Evolutionary conservation across 805 yeast species (phyloP), one percentile per base, ranked within the genome.

Genomic region (Sugiyamaella marilandica): DNA sequence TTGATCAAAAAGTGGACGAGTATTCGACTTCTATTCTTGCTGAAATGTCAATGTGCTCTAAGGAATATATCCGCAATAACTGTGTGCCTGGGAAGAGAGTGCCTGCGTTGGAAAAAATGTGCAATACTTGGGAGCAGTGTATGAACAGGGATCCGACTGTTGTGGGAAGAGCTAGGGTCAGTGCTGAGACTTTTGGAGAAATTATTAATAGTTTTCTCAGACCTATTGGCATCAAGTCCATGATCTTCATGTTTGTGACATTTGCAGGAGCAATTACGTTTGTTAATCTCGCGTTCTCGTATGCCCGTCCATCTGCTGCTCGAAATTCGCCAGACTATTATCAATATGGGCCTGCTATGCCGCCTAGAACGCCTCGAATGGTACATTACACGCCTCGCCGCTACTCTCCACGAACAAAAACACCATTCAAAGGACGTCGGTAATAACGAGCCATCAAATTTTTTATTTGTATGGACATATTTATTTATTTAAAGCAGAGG

Each of bases 151-250:
- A 88, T 57, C 91, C 95, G 9, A 76, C 78, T 2, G 68, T 67
- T 1, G 76, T 83, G 10, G 91, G 87, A 2, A 77, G 81, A 47
- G 86, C 92, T 1, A 76, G 76, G 55, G 77, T 89, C 51, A 82
- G 90, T 45, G 95, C 95, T 0, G 90, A 84, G 64, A 84, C 92
- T 0, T 76, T 88, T 60, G 95, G 95, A 1, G 92, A 85, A 56
- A 85, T 87, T 7, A 72, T 89, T 44, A 86, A 89, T 67, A 82
- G 90, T 1, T 88, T 88, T 61, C 69, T 87, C 19, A 79, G 76
- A 53, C 85, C 87, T 1, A 83, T 88, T 36, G 79, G 84, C 32
- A 78, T 87, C 79, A 84, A 86, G 65, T 74, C 90, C 2, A 74
- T 86, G 64, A 56, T 79, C 2, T 65, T 66, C 50, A 45, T 68